These are phyloP conservation scores for Mycena belliarum DNA, from an alignment of 768 basidiomycete species.

Conservation along the genomic window DNA sequence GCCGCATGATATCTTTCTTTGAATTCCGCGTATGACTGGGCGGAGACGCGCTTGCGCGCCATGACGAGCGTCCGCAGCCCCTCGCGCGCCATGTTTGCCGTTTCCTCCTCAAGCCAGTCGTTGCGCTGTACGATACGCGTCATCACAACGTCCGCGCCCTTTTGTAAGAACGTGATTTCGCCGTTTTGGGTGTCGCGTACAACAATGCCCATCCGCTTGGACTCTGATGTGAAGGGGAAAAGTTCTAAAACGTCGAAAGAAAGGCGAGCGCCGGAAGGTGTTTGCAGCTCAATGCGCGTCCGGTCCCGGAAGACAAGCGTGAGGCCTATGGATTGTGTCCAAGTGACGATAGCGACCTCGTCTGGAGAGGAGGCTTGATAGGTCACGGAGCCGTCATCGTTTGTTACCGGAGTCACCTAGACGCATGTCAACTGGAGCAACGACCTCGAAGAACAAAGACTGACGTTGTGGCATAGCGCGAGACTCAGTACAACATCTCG, in stretches of 20 bases:
- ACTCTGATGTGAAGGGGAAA: slow-evolving; percentile 98
- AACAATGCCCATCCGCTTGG: slow-evolving; percentile 98
- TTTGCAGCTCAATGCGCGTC: slow-evolving; percentile 82
- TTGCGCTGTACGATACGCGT: slow-evolving; percentile 90
- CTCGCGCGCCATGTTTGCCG: slow-evolving; percentile 97
- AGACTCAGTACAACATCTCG: slow-evolving; percentile 91
- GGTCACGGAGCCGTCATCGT: slow-evolving; percentile 92
- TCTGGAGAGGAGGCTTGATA: slow-evolving; percentile 99
- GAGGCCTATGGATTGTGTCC: slow-evolving; percentile 94
- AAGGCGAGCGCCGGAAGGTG: slow-evolving; percentile 62
- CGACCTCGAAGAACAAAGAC: slow-evolving; percentile 26
- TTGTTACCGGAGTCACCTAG: slow-evolving; percentile 92
- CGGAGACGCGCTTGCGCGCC: slow-evolving; percentile 74
- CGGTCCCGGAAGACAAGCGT: slow-evolving; percentile 89
- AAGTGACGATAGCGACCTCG: slow-evolving; percentile 97
- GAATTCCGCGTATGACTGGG: slow-evolving; percentile 74
- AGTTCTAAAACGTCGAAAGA: slow-evolving; percentile 88
- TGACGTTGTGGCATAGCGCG: slow-evolving; percentile 93
- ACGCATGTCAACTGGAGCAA: neutral
- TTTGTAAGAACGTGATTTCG: slow-evolving; percentile 89
- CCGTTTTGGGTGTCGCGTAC: slow-evolving; percentile 76
- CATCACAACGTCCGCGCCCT: slow-evolving; percentile 99
- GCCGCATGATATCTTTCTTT: slow-evolving; percentile 72
- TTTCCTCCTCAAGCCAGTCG: slow-evolving; percentile 99
- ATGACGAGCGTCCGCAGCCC: slow-evolving; percentile 94